Evolutionary conservation across 495 filamentous ascomycete species (phyloP).

Genomic region (Podospora anserina): DNA sequence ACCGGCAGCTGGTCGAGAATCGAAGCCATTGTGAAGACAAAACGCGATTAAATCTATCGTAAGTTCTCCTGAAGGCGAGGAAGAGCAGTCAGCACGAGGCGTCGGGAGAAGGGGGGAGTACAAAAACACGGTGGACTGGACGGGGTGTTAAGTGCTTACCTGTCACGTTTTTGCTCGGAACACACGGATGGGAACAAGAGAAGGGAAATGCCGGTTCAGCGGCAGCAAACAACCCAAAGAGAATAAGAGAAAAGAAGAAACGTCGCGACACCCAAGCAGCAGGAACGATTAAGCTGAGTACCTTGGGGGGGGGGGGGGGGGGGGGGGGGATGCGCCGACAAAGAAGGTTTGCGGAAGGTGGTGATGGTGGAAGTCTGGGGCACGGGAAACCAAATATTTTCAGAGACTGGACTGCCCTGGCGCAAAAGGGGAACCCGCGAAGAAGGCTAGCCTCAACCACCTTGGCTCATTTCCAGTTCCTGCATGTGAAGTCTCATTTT

Average conservation of each 20-base stretch:
- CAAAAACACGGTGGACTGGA: slow-evolving; percentile 13
- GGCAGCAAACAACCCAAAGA: slow-evolving; percentile 1
- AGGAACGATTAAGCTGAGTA: slow-evolving; percentile 11
- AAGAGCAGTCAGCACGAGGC: slow-evolving; percentile 13
- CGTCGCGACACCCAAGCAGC: slow-evolving; percentile 12
- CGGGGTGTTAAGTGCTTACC: not conserved
- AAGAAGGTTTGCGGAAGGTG: slow-evolving; percentile 15
- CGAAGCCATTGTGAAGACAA: slow-evolving; percentile 37
- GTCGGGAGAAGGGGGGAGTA: not conserved
- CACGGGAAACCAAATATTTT: slow-evolving; percentile 22
- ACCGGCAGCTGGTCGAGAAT: slow-evolving; percentile 62
- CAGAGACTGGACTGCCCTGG: slow-evolving; percentile 5
- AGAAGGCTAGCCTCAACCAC: slow-evolving; percentile 15
- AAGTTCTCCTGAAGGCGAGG: slow-evolving; percentile 13
- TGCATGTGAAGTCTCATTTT: slow-evolving; percentile 31
- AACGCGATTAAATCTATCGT: slow-evolving; percentile 11
- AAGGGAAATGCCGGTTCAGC: slow-evolving; percentile 1
- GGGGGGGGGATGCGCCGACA: slow-evolving; percentile 1
- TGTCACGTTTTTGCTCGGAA: not conserved
- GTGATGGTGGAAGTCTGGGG: slow-evolving; percentile 13
- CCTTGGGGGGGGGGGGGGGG: slow-evolving; percentile 7
- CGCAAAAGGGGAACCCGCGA: slow-evolving; percentile 26
- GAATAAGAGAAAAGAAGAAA: slow-evolving; percentile 12
- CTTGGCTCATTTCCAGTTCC: slow-evolving; percentile 32
- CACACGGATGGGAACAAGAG: slow-evolving; percentile 1